These are phyloP conservation scores for Alternaria sp. DNA, from an alignment of 2,329 filamentous ascomycete genomes.

Conservation along the genomic window DNA sequence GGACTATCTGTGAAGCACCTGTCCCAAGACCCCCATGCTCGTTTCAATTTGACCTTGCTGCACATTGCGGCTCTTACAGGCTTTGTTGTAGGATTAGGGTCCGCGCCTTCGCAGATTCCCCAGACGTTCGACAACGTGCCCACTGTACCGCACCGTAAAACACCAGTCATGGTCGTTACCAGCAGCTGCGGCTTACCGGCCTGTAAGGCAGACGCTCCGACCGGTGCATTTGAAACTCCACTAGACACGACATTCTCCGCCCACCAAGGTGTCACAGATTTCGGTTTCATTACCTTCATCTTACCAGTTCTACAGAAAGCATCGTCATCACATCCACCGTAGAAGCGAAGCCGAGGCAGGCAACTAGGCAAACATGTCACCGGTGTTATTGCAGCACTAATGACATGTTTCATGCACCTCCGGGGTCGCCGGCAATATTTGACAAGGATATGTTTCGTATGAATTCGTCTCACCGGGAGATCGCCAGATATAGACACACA, in stretches of 20 bases:
- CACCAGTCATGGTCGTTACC: constrained; percentile 10
- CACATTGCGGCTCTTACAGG: constrained; percentile 8
- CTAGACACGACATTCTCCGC: neutral
- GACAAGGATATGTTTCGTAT: constrained; percentile 9
- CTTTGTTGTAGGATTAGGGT: constrained; percentile 17
- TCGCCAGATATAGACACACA: neutral
- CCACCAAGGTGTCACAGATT: neutral
- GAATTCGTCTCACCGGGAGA: neutral
- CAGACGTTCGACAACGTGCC: constrained; percentile 11
- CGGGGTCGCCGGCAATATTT: neutral
- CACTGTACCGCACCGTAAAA: constrained; percentile 2
- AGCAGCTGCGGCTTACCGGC: constrained; percentile 3
- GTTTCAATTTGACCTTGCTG: constrained; percentile 8
- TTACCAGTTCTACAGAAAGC: neutral
- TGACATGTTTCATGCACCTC: constrained; percentile 7
- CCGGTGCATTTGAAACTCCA: neutral
- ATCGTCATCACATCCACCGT: neutral
- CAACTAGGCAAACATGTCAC: constrained; percentile 1
- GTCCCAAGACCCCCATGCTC: constrained; percentile 1
- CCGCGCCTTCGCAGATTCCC: constrained; percentile 13
- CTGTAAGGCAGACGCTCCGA: neutral
- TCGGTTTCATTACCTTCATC: neutral
- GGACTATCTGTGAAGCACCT: constrained; percentile 9
- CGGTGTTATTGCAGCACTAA: neutral
- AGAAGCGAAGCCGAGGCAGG: neutral